A percentile compares a stretch with the other conserved stretches of the same genome.
Conservation (phyloP, 176 grass and related monocot genomes). For the Guadua angustifolia region DNA sequence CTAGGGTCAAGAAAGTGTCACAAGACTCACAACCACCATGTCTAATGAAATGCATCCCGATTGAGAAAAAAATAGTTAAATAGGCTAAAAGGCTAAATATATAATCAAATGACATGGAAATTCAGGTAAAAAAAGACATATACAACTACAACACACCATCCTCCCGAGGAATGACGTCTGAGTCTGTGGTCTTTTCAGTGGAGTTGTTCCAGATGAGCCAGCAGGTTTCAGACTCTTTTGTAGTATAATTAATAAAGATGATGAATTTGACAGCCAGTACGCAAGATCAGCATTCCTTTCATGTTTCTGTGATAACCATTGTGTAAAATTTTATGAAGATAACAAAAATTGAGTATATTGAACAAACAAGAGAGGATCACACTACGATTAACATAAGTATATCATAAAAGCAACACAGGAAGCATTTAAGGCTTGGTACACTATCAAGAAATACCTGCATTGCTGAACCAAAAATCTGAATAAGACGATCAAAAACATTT, state of each 20-base stretch:
- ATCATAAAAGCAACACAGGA: constrained; percentile 12
- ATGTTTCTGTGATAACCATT: constrained; percentile 66
- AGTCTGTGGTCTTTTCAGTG: constrained; percentile 66
- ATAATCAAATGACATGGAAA: background rate
- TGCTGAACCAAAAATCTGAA: constrained; percentile 81
- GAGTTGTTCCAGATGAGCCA: constrained; percentile 60
- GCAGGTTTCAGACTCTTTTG: constrained; percentile 86
- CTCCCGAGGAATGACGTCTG: constrained; percentile 90
- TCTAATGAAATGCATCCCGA: background rate
- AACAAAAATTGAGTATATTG: constrained; percentile 17
- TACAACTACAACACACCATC: constrained; percentile 69
- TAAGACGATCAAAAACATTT: constrained; percentile 85
- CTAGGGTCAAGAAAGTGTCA: constrained; percentile 9
- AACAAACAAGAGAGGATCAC: background rate
- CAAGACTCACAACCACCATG: background rate
- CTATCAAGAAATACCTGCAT: constrained; percentile 70
- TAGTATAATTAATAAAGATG: constrained; percentile 77
- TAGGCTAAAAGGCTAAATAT: constrained; percentile 2
- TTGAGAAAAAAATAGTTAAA: background rate
- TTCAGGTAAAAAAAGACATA: background rate
- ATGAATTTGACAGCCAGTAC: constrained; percentile 88
- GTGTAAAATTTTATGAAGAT: constrained; percentile 23
- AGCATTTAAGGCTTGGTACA: constrained; percentile 29
- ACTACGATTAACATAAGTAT: constrained; percentile 14
- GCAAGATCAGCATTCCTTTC: constrained; percentile 76